phyloP scores from a whole-genome alignment of 257 asterid genomes.

The Handroanthus guayacan region DNA sequence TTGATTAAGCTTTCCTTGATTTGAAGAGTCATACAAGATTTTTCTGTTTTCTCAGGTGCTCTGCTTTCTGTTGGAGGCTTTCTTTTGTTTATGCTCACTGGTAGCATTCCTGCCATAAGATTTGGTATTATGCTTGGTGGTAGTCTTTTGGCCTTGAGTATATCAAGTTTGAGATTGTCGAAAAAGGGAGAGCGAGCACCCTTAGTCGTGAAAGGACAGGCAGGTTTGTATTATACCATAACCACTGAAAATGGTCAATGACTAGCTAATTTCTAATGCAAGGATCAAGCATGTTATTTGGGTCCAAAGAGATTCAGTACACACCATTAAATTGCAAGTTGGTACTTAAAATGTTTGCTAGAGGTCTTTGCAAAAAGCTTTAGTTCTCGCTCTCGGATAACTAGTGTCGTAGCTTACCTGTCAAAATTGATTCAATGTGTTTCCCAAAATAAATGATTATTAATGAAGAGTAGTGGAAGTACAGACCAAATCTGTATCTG shows the following conservation, averaged over 20 bases:
- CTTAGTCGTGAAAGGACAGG: constrained; percentile 75
- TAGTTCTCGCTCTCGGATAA: neutral
- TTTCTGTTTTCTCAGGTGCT: constrained; percentile 58
- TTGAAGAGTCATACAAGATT: neutral
- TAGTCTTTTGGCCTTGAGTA: constrained; percentile 76
- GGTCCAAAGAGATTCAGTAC: neutral
- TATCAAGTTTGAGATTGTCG: constrained; percentile 86
- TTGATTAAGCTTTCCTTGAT: constrained; percentile 7
- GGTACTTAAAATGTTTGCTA: neutral
- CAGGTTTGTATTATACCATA: constrained; percentile 55
- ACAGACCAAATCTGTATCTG: constrained; percentile 1
- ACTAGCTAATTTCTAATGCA: neutral
- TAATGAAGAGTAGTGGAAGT: neutral
- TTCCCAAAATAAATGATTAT: neutral
- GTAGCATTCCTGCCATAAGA: constrained; percentile 78
- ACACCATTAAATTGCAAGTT: neutral
- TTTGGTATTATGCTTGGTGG: constrained; percentile 91
- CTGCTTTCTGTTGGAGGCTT: constrained; percentile 79
- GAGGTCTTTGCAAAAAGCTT: neutral
- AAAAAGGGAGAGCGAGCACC: constrained; percentile 69
- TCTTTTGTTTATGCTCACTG: constrained; percentile 80
- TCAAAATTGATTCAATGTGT: neutral
- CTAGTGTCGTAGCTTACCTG: neutral
- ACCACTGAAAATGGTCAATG: constrained; percentile 1
- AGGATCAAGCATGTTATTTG: neutral